Conservation (phyloP, 371 early-diverging fungal species). For the Furculomyces boomerangus region DNA sequence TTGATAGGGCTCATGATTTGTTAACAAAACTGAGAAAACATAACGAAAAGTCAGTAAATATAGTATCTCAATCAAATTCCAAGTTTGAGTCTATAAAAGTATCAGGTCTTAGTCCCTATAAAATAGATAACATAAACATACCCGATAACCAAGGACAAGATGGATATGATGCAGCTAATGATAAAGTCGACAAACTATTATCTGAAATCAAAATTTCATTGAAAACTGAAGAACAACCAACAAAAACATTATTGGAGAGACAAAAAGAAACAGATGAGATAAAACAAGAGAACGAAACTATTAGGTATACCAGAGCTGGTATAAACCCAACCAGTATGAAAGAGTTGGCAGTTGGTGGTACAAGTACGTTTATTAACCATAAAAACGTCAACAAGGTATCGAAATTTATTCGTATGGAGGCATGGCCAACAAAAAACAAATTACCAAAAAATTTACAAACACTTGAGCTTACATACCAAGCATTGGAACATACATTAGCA, state of each 20-base stretch:
- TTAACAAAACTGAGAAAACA: no score
- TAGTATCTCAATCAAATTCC: no score
- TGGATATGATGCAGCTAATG: neutral
- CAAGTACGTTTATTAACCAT: neutral
- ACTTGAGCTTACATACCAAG: conserved; percentile 22
- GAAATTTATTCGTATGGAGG: neutral
- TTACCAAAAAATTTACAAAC: conserved; percentile 12
- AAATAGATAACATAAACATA: neutral
- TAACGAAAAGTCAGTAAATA: no score
- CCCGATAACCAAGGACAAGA: neutral
- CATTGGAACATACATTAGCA: conserved; percentile 20
- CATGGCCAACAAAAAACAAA: neutral
- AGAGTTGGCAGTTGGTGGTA: neutral
- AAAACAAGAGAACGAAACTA: neutral
- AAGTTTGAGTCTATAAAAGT: no score
- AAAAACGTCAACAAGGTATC: neutral
- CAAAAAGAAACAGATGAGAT: neutral
- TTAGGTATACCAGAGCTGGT: no score
- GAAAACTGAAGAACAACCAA: neutral
- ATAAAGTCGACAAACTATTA: neutral
- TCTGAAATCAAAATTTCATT: neutral
- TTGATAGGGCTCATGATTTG: no score
- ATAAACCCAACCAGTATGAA: neutral
- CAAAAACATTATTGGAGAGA: neutral
- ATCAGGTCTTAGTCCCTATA: no score